These are phyloP conservation scores for Sesbania bispinosa DNA, from an alignment of 306 rosid species.

Conservation along the genomic window DNA sequence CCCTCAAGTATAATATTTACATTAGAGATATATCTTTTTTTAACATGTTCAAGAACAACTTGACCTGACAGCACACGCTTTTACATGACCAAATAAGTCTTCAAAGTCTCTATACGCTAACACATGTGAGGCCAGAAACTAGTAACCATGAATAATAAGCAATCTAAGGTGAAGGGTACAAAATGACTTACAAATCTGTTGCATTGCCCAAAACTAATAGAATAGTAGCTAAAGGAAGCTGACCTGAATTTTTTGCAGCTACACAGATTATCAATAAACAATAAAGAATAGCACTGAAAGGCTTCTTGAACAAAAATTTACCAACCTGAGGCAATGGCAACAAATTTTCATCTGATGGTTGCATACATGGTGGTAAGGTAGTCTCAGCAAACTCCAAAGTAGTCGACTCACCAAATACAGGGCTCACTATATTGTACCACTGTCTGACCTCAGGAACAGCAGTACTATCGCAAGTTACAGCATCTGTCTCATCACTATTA, in stretches of 20 bases:
- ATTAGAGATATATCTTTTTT: background rate
- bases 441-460: constrained; percentile 19
- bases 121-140: background rate
- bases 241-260: background rate
- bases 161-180: constrained; percentile 1
- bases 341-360: constrained; percentile 15
- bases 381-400: constrained; percentile 14
- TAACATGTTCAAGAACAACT: background rate
- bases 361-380: constrained; percentile 19
- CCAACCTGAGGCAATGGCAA: constrained; percentile 29
- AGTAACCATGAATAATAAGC: background rate
- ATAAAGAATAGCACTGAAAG: background rate
- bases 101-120: background rate
- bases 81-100: background rate
- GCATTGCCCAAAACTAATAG: background rate
- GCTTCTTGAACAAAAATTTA: constrained; percentile 8
- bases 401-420: constrained; percentile 18
- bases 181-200: background rate
- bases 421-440: background rate
- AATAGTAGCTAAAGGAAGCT: background rate
- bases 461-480: constrained; percentile 6
- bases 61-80: constrained; percentile 1
- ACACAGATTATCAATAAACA: constrained; percentile 18
- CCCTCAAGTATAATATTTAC: background rate
- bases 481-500: constrained; percentile 8